phyloP scores from a whole-genome alignment of 768 basidiomycete genomes.

The Macrolepiota dolichaula region DNA sequence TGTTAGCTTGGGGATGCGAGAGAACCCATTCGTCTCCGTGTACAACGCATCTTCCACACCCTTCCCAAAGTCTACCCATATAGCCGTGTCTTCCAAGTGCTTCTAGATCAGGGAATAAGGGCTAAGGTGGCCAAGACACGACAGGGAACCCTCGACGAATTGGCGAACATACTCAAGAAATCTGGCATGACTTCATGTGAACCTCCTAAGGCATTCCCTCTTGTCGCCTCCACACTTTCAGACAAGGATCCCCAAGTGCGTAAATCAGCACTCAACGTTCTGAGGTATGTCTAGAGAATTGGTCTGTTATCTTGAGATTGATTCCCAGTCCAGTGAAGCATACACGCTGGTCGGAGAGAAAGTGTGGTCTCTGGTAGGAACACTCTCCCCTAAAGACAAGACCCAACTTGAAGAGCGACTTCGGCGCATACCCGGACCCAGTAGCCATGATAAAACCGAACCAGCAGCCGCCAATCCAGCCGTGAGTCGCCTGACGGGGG shows the following conservation, averaged over 20 bases:
- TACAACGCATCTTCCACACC: slow-evolving; percentile 80
- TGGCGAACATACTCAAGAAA: slow-evolving; percentile 71
- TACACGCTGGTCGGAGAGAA: slow-evolving; percentile 84
- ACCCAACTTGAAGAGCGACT: slow-evolving; percentile 90
- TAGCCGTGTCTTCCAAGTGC: slow-evolving; percentile 84
- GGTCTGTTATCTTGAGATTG: slow-evolving; percentile 9
- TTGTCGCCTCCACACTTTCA: slow-evolving; percentile 74
- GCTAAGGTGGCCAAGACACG: slow-evolving; percentile 92
- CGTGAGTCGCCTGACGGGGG: slow-evolving; percentile 52
- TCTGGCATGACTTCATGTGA: slow-evolving; percentile 83
- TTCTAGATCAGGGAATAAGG: slow-evolving; percentile 86
- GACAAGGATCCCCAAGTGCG: slow-evolving; percentile 89
- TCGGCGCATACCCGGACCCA: slow-evolving; percentile 73
- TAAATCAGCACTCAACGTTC: slow-evolving; percentile 76
- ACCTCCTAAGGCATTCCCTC: slow-evolving; percentile 74
- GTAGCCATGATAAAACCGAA: slow-evolving; percentile 41
- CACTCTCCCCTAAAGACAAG: slow-evolving; percentile 80
- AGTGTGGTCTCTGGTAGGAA: slow-evolving; percentile 76
- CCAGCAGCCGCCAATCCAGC: slow-evolving; percentile 28
- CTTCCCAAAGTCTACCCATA: slow-evolving; percentile 91
- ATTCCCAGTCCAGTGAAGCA: slow-evolving; percentile 55
- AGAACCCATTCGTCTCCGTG: slow-evolving; percentile 74
- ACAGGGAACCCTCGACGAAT: slow-evolving; percentile 81
- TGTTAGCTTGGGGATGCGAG: slow-evolving; percentile 87
- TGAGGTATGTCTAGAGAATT: slow-evolving; percentile 54